Conservation (phyloP, 1,139 yeast genomes). For the Zygosaccharomyces pseudobailii region DNA sequence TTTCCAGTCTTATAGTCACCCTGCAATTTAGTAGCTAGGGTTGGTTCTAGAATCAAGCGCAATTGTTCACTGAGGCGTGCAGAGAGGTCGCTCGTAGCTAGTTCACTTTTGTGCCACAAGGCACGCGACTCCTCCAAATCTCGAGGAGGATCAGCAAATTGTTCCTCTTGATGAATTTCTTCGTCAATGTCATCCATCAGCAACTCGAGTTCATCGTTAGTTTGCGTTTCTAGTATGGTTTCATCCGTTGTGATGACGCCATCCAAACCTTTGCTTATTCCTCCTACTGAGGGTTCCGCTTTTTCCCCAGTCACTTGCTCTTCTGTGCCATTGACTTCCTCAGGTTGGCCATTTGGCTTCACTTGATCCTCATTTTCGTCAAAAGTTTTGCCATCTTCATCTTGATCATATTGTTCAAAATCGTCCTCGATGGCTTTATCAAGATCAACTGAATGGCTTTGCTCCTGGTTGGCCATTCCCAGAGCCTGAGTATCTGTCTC, state of each 20-base stretch:
- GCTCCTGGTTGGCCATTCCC: constrained; percentile 84
- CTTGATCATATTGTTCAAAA: constrained; percentile 33
- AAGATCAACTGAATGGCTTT: constrained; percentile 71
- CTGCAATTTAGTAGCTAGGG: constrained; percentile 83
- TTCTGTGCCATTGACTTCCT: constrained; percentile 27
- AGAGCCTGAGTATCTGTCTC: constrained; percentile 82
- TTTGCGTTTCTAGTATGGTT: constrained; percentile 34
- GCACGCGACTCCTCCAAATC: constrained; percentile 63
- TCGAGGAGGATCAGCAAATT: constrained; percentile 41
- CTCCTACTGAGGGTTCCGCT: constrained; percentile 47
- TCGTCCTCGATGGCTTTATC: constrained; percentile 83
- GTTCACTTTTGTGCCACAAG: constrained; percentile 78
- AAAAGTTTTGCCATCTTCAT: constrained; percentile 35
- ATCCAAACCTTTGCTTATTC: constrained; percentile 22
- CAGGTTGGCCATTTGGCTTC: constrained; percentile 16
- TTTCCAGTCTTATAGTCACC: constrained; percentile 99
- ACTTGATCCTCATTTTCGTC: constrained; percentile 21
- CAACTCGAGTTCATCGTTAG: constrained; percentile 36
- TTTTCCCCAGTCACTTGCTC: constrained; percentile 45
- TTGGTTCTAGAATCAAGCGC: constrained; percentile 89
- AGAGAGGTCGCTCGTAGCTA: constrained; percentile 80
- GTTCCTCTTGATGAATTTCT: constrained; percentile 27
- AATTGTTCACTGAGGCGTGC: constrained; percentile 89
- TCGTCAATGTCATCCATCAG: constrained; percentile 34
- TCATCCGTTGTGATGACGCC: constrained; percentile 34